Percentiles rank a stretch among this genome's conserved stretches.
Evolutionary conservation across 768 basidiomycete species (phyloP).

Genomic region (Phylloporus rhodoxanthus): DNA sequence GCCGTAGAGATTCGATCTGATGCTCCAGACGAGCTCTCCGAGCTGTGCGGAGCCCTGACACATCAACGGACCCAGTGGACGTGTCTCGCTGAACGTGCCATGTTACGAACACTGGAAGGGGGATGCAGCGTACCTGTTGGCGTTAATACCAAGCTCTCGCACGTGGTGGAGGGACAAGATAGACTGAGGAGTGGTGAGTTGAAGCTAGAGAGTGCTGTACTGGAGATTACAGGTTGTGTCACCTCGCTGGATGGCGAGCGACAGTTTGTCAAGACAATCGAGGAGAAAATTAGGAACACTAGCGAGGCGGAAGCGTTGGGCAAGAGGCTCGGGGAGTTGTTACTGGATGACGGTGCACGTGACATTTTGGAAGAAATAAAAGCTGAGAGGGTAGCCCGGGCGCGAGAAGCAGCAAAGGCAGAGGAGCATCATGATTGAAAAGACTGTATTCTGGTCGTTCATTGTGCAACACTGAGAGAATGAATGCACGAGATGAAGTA

Average conservation of each 20-base stretch:
- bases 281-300: slow-evolving; percentile 42
- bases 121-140: slow-evolving; percentile 98
- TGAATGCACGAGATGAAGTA: slow-evolving; percentile 21
- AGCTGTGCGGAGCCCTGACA: slow-evolving; percentile 60
- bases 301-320: slow-evolving; percentile 70
- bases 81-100: slow-evolving; percentile 81
- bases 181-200: slow-evolving; percentile 28
- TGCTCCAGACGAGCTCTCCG: slow-evolving; percentile 51
- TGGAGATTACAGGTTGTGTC: slow-evolving; percentile 76
- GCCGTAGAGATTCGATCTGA: slow-evolving; percentile 76
- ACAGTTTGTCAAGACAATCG: slow-evolving; percentile 65
- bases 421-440: slow-evolving; percentile 8
- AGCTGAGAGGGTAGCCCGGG: slow-evolving; percentile 50
- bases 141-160: slow-evolving; percentile 49
- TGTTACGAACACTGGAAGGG: slow-evolving; percentile 86
- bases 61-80: slow-evolving; percentile 74
- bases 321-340: slow-evolving; percentile 50
- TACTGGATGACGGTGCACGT: slow-evolving; percentile 69
- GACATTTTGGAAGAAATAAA: slow-evolving; percentile 81
- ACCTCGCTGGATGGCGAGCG: slow-evolving; percentile 70
- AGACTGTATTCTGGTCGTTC: slow-evolving; percentile 23
- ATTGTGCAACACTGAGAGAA: slow-evolving; percentile 10
- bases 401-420: slow-evolving; percentile 35
- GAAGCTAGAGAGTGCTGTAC: slow-evolving; percentile 29
- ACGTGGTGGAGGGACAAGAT: slow-evolving; percentile 27